phyloP scores from a whole-genome alignment of 768 basidiomycete species.

The Holtermanniella nyarrowii region DNA sequence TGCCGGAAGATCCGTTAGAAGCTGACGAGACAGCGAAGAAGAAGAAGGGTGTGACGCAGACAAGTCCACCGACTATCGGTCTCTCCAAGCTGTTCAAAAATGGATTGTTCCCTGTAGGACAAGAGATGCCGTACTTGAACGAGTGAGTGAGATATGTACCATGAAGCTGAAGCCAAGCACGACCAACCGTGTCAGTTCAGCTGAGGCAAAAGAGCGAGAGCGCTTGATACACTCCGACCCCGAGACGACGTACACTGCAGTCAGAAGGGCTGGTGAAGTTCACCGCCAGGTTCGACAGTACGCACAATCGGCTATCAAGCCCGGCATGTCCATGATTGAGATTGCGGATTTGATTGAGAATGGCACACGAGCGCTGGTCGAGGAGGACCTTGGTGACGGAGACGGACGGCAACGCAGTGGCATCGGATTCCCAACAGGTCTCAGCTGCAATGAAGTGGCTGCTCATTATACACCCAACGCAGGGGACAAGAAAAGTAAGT shows the following conservation, averaged over 20 bases:
- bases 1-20: background rate
- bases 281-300: constrained; percentile 81
- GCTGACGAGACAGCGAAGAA: constrained; percentile 45
- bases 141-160: constrained; percentile 52
- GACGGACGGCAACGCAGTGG: constrained; percentile 46
- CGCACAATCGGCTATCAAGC: constrained; percentile 71
- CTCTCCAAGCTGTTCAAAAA: constrained; percentile 77
- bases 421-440: constrained; percentile 90
- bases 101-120: constrained; percentile 82
- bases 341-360: constrained; percentile 91
- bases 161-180: background rate
- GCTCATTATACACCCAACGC: constrained; percentile 96
- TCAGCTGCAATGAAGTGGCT: constrained; percentile 86
- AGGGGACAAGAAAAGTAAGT: constrained; percentile 69
- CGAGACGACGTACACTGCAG: constrained; percentile 72
- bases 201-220: constrained; percentile 80
- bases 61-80: constrained; percentile 83
- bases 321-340: constrained; percentile 88
- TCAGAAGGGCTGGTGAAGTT: constrained; percentile 88
- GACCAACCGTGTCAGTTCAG: constrained; percentile 74
- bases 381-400: constrained; percentile 59
- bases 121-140: constrained; percentile 80
- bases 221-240: constrained; percentile 66
- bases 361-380: constrained; percentile 78
- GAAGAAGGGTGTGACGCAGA: constrained; percentile 55